Conservation (phyloP, 2,329 filamentous ascomycete genomes). For the Rutstroemia sp. region DNA sequence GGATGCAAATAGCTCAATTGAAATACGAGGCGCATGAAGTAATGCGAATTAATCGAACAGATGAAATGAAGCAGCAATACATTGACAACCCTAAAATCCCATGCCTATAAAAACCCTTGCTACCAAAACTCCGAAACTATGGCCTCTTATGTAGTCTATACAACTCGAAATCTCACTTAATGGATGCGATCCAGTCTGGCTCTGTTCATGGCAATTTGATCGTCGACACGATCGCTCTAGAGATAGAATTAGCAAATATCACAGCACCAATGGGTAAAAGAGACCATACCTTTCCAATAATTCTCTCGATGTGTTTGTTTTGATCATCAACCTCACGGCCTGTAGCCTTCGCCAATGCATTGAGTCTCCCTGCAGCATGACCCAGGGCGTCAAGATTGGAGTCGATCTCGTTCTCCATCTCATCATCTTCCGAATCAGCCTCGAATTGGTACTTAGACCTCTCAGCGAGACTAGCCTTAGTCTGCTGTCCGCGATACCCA, state of each 20-base stretch:
- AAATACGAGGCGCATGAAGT: neutral
- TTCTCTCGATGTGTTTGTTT: slow-evolving; percentile 69
- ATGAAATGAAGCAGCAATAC: neutral
- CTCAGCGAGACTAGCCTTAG: slow-evolving; percentile 44
- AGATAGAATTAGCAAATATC: slow-evolving; percentile 25
- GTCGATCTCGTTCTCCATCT: slow-evolving; percentile 65
- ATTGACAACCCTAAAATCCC: neutral
- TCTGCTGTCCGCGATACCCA: slow-evolving; percentile 23
- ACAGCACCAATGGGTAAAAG: neutral
- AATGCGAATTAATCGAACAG: neutral
- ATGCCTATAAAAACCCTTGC: neutral
- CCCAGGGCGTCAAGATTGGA: slow-evolving; percentile 53
- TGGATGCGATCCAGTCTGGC: slow-evolving; percentile 36
- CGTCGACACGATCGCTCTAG: slow-evolving; percentile 76
- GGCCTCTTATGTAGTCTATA: neutral
- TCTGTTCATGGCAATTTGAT: slow-evolving; percentile 72
- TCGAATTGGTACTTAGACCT: slow-evolving; percentile 71
- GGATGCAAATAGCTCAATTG: no score
- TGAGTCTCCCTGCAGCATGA: slow-evolving; percentile 60
- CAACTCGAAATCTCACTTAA: slow-evolving; percentile 11
- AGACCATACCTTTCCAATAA: slow-evolving; percentile 63
- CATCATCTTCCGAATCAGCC: slow-evolving; percentile 36
- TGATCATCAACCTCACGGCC: slow-evolving; percentile 68
- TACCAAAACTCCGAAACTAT: neutral
- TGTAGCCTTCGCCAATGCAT: slow-evolving; percentile 66